These are phyloP conservation scores for Drechslerella coelobrocha DNA, from an alignment of 2,329 filamentous ascomycete species.

Conservation along the genomic window DNA sequence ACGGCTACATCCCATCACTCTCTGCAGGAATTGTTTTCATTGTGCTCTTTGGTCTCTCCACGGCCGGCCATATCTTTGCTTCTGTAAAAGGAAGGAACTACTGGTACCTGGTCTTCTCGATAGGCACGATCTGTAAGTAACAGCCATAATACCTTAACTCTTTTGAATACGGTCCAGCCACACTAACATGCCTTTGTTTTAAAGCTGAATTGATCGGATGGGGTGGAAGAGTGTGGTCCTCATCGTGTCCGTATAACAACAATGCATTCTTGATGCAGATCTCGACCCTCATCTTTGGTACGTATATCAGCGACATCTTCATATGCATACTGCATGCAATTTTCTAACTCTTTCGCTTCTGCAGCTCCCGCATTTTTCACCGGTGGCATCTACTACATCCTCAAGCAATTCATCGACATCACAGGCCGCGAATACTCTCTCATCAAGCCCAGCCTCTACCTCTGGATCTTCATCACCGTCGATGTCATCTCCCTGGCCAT, in stretches of 20 bases:
- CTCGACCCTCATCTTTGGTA: constrained; percentile 59
- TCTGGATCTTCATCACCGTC: constrained; percentile 64
- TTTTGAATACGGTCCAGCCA: too few species aligned
- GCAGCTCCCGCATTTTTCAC: constrained; percentile 62
- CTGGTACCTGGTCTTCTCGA: constrained; percentile 43
- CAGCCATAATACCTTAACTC: not conserved
- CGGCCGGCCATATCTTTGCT: constrained; percentile 37
- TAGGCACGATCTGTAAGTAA: constrained; percentile 43
- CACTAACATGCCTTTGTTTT: too few species aligned
- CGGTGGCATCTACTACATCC: constrained; percentile 63
- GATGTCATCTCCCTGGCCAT: constrained; percentile 65
- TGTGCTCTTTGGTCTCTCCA: constrained; percentile 31
- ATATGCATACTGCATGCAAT: not conserved
- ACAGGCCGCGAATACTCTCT: constrained; percentile 61
- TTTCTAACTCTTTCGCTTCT: constrained; percentile 21
- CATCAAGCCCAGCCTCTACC: constrained; percentile 60
- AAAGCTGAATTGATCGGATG: constrained; percentile 62
- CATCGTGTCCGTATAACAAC: constrained; percentile 62
- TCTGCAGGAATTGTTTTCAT: constrained; percentile 37
- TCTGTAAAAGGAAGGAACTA: constrained; percentile 35
- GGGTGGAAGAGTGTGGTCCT: constrained; percentile 62
- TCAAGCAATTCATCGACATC: constrained; percentile 61
- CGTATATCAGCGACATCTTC: not conserved
- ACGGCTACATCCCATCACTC: constrained; percentile 38
- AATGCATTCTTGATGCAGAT: constrained; percentile 64